A percentile compares a stretch with the other conserved stretches of the same genome.
Conservation (phyloP, 768 basidiomycete species). For the Rhizopogon vulgaris region DNA sequence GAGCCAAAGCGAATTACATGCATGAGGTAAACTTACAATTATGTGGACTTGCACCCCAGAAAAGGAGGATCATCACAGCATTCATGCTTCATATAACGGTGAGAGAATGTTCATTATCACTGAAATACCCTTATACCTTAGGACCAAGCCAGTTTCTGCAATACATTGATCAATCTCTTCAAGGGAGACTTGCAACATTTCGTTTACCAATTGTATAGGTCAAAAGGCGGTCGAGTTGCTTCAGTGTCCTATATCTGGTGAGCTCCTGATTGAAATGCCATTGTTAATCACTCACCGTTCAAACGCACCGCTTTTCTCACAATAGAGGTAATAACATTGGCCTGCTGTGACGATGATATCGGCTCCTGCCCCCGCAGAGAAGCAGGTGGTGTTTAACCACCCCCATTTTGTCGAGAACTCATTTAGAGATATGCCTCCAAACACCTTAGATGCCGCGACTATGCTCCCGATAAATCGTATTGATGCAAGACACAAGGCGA, state of each 20-base stretch:
- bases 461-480: slow-evolving; percentile 14
- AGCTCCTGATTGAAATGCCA: not conserved
- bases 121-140: not conserved
- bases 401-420: not conserved
- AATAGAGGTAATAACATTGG: slow-evolving; percentile 15
- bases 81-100: not conserved
- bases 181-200: not conserved
- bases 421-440: slow-evolving; percentile 7
- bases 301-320: not conserved
- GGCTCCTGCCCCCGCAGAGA: slow-evolving; percentile 12
- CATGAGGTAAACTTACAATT: not conserved
- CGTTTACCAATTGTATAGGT: slow-evolving; percentile 1
- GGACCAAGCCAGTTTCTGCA: not conserved
- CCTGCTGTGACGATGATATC: slow-evolving; percentile 13
- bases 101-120: not conserved
- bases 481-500: slow-evolving; percentile 10
- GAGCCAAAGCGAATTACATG: no score
- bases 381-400: slow-evolving; percentile 16
- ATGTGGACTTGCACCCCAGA: not conserved
- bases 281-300: not conserved
- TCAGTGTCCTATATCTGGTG: not conserved
- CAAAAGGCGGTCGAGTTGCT: not conserved
- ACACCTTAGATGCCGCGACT: slow-evolving; percentile 3
- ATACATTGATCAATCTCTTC: not conserved
- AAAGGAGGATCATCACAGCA: not conserved